Conservation (phyloP, 805 yeast genomes). For the Maudiozyma bulderi region DNA sequence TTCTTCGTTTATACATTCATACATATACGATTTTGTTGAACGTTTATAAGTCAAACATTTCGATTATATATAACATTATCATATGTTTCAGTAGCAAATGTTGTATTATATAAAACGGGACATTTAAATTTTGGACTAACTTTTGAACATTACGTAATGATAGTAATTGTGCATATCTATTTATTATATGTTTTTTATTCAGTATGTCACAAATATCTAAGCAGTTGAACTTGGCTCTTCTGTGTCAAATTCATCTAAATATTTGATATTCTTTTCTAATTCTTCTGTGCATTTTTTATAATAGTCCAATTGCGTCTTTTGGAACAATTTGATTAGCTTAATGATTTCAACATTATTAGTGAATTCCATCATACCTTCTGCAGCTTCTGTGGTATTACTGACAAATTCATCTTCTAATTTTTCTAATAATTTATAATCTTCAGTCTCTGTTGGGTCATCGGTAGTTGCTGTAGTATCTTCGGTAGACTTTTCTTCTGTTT, state of each 20-base stretch:
- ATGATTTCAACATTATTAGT: constrained; percentile 59
- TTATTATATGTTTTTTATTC: no score
- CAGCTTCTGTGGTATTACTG: constrained; percentile 68
- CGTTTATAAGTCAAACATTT: no score
- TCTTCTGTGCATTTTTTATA: constrained; percentile 44
- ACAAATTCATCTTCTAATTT: constrained; percentile 71
- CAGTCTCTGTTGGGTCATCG: constrained; percentile 9
- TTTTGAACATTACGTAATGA: no score
- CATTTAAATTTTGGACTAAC: no score
- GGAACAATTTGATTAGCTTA: constrained; percentile 54
- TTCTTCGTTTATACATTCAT: no score
- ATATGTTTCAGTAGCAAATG: no score
- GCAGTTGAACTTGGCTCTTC: not conserved
- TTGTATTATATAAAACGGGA: no score
- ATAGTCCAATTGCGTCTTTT: constrained; percentile 59
- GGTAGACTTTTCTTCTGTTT: constrained; percentile 8
- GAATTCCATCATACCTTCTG: constrained; percentile 64
- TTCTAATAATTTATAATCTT: constrained; percentile 38
- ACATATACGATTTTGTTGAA: no score
- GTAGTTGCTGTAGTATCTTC: constrained; percentile 4
- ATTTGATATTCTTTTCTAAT: constrained; percentile 37
- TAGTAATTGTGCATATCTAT: no score
- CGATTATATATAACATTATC: no score
- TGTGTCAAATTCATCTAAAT: constrained; percentile 25
- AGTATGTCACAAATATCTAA: not conserved